These are phyloP conservation scores for Kalaharituber pfeilii DNA, from an alignment of 2,329 filamentous ascomycete genomes.

Conservation along the genomic window DNA sequence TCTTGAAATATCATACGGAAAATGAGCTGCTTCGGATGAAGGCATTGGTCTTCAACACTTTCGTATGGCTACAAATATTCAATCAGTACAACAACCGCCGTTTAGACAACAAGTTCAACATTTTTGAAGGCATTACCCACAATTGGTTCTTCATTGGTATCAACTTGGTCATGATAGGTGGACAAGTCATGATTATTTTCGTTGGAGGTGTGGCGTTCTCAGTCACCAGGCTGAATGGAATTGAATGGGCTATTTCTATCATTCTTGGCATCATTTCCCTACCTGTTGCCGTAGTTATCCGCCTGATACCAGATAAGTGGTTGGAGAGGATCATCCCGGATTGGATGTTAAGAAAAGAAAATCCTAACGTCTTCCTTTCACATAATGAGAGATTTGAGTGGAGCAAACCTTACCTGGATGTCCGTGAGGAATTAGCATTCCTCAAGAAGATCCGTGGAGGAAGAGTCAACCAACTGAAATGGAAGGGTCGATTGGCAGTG, in stretches of 20 bases:
- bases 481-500: constrained; percentile 37
- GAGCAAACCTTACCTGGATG: constrained; percentile 54
- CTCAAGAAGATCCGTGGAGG: constrained; percentile 66
- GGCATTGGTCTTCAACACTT: constrained; percentile 90
- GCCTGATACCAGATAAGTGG: constrained; percentile 60
- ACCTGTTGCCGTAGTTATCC: constrained; percentile 63
- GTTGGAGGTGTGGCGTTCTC: constrained; percentile 68
- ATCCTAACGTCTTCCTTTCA: constrained; percentile 39
- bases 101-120: constrained; percentile 86
- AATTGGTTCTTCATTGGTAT: constrained; percentile 86
- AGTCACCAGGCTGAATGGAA: constrained; percentile 49
- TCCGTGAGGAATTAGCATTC: constrained; percentile 65
- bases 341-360: constrained; percentile 25
- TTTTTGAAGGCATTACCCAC: constrained; percentile 69
- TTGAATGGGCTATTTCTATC: constrained; percentile 77
- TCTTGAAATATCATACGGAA: constrained; percentile 41
- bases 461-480: constrained; percentile 63
- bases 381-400: constrained; percentile 50
- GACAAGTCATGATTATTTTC: constrained; percentile 78
- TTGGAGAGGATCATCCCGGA: constrained; percentile 31
- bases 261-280: constrained; percentile 71
- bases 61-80: constrained; percentile 99
- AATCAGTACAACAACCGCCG: constrained; percentile 90
- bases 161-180: constrained; percentile 70
- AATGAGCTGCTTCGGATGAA: constrained; percentile 39